Base-by-base conservation (phyloP, 2,329 filamentous ascomycete genomes). In the Mycosphaerella arachidis region DNA sequence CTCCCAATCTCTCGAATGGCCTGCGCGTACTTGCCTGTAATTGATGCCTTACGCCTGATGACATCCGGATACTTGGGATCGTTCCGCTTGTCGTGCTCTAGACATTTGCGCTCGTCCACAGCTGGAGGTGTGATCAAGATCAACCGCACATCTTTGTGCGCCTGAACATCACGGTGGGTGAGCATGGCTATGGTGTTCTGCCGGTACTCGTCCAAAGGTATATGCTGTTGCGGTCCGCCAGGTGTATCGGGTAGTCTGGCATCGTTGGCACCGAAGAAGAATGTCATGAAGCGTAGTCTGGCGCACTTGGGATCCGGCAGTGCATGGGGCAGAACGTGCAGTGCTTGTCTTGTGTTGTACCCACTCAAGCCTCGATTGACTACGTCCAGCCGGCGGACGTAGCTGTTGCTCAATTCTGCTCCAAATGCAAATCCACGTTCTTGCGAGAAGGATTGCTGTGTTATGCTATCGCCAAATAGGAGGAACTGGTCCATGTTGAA, bases 241-340 rank as follows among this genome's bases (percentile, higher is more conserved):
- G 80, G 79, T 4, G 82, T 79, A 40, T 83, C 77, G 3, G 85
- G 82, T 3, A 95, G 74, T 57, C 86, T 86, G 3, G 93, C 88
- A 75, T 97, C 94, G 72, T 99, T 97, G 67, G 94, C 91, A 18
- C 94, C 94, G 61, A 97, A 86, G 73, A 90, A 88, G 65, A 93
- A 74, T 18, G 67, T 65, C 48, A 73, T 58, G 68, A 90, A 88
- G 59, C 85, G 83, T 59, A 92, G 81, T 70, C 81, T 83, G 30
- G 81, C 82, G 27, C 80, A 74, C 1, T 82, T 79, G 1, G 86
- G 84, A n/a, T 84, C 77, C 2, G 90, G 87, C 66, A 97, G 85
- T 65, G 94, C 83, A 46, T 85, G 77, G 0, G 87, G 82, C 5
- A 97, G 78, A 46, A 89, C 80, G 59, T 84, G 78, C 59, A 96